Base-by-base conservation (phyloP, 225 moss, liverwort and hornwort species). In the Marchantia polymorpha region DNA sequence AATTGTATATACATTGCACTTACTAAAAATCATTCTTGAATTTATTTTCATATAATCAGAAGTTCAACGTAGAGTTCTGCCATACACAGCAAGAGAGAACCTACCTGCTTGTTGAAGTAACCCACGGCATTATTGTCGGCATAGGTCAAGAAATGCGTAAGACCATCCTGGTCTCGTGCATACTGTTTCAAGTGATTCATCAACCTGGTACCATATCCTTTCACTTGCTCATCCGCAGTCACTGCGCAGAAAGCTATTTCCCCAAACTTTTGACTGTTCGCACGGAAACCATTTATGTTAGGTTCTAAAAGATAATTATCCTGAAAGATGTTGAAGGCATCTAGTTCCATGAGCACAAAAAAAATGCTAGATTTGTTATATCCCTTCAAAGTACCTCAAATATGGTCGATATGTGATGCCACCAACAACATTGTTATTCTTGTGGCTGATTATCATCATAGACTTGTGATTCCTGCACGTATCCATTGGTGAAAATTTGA, bases 101-200 rank as follows among this genome's bases (percentile, higher is more conserved):
- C 14, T 51, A 95, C 97, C 93, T 99, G 99, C 81, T 99, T 99
- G 50, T 92, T 89, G 79, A 99, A 99, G 81, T 99, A 99, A 74
- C 93, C 99, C 53, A 99, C 99, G 60, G 99, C 99, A 84, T 99
- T 99, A 81, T 99, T 99, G 60, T 99, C 99, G 25, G 99, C 99
- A 80, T 99, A 99, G 27, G 99, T 99, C 82, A 95, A 88, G 81
- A 99, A 99, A 87, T 99, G 93, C 69, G 92, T 95, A 72, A 99
- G 88, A 55, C 90, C 90, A 84, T 99, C 99, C 39, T 90, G 85
- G 81, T 93, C 91, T 81, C 99, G 92, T 26, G 95, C 95, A 83
- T 99, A 95, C 82, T 99, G 92, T 87, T 99, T 99, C 84, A 99
- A 87, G 83, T 99, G 99, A 83, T 99, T 99, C 99, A 99, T 99